Evolutionary conservation across 2,329 filamentous ascomycete genomes (phyloP), one percentile per base, ranked within the genome.

Genomic region (Emmonsiellopsis sp.): DNA sequence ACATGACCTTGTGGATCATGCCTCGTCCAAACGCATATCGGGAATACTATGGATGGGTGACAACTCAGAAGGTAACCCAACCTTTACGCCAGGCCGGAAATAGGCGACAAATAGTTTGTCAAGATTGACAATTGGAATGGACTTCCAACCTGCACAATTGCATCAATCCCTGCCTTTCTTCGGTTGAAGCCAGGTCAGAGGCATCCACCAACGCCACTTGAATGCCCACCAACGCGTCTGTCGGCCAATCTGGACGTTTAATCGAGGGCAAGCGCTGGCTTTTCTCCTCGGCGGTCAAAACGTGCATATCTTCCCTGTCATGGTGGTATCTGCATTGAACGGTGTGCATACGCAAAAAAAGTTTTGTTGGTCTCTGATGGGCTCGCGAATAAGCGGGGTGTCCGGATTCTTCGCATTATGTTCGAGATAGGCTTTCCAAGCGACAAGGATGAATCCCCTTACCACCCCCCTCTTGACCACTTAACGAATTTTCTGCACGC

Each of bases 181-280:
- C 3, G 11, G 17, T 21, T 34, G 39, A 17, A 32, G 6, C n/a
- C 48, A 17, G 40, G 10, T n/a, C 42, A 39, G 2, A 21, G 17
- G 3, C 34, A 34, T 32, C 46, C 32, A 40, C 46, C 33, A 33
- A 36, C 42, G 42, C 34, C 31, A 46, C 34, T 34, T 44, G 42
- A 36, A 17, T 17, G 36, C 44, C 32, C 42, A 14, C 17, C 32
- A 52, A 46, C 50, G 50, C 50, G 50, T 37, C 50, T 52, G 42
- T 52, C 50, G 42, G 31, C 50, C 50, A 52, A 52, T 52, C 42
- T 46, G 32, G 21, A 10, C 33, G 33, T 5, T 7, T 13, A 44
- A 8, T 32, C n/a, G 32, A 10, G n/a, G 27, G 17, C 42, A 46
- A 52, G 42, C 42, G 34, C 50, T 37, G 14, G 6, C 9, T 37